Evolutionary conservation across 768 basidiomycete genomes (phyloP).

Genomic region (Hygrophoropsis aurantiaca): DNA sequence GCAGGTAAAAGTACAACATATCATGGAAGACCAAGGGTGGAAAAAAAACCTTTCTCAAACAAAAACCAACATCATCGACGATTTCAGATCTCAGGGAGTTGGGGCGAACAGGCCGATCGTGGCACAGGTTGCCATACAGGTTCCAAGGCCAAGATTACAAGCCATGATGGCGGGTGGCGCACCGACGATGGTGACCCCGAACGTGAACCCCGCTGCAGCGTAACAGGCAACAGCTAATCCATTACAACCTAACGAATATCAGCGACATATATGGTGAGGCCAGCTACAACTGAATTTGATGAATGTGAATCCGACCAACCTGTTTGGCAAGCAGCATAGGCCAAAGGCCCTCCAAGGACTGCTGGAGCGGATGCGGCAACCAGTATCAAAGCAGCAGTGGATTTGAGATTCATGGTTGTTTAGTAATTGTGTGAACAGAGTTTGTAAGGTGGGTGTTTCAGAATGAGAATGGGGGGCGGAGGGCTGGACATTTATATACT

Average conservation of each 20-base stretch:
- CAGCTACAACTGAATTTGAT: neutral
- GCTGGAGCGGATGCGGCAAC: slow-evolving; percentile 9
- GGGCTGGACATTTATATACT: too few relatives aligned
- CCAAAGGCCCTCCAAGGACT: slow-evolving; percentile 14
- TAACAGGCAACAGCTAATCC: slow-evolving; percentile 19
- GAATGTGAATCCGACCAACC: slow-evolving; percentile 2
- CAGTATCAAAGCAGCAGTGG: slow-evolving; percentile 16
- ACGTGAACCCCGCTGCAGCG: slow-evolving; percentile 19
- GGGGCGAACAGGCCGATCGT: slow-evolving; percentile 18
- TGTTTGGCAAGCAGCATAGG: slow-evolving; percentile 23
- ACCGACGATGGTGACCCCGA: slow-evolving; percentile 17
- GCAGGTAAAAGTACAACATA: too few relatives aligned
- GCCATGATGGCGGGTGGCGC: slow-evolving; percentile 20
- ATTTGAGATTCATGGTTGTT: slow-evolving; percentile 31
- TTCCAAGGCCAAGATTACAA: slow-evolving; percentile 22
- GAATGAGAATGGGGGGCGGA: too few relatives aligned
- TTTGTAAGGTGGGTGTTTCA: too few relatives aligned
- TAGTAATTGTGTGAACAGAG: too few relatives aligned
- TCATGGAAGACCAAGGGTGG: too few relatives aligned
- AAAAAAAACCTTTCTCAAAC: too few relatives aligned
- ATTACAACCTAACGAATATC: slow-evolving; percentile 20
- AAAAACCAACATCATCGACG: too few relatives aligned
- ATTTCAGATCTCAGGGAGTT: too few relatives aligned
- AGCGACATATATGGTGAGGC: neutral
- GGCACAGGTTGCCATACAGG: slow-evolving; percentile 25